Conservation (phyloP, 257 asterid genomes). For the Nyctanthes arbortristis region DNA sequence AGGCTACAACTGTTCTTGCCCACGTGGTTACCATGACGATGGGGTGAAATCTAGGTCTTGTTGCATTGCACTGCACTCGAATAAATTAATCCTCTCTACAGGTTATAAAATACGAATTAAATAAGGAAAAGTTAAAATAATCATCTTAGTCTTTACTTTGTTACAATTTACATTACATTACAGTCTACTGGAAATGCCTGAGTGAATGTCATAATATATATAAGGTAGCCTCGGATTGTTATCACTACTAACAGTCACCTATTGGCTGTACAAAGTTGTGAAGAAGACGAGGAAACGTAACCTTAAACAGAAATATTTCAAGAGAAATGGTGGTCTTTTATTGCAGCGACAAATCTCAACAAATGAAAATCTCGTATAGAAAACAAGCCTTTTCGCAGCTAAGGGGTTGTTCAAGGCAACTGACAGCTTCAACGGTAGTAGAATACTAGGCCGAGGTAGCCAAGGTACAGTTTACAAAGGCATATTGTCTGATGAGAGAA, state of each 20-base stretch:
- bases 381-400: constrained; percentile 29
- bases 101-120: no score
- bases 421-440: constrained; percentile 31
- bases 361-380: constrained; percentile 15
- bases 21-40: constrained; percentile 18
- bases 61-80: constrained; percentile 18
- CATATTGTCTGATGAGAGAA: constrained; percentile 35
- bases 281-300: constrained; percentile 28
- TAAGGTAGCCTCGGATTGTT: constrained; percentile 27
- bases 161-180: no score
- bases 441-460: constrained; percentile 46
- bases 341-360: constrained; percentile 28
- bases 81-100: not conserved
- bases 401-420: constrained; percentile 44
- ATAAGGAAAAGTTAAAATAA: no score
- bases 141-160: no score
- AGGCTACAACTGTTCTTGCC: constrained; percentile 33
- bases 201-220: no score
- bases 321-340: constrained; percentile 39
- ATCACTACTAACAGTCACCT: not conserved
- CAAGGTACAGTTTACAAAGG: constrained; percentile 48
- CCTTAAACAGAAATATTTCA: constrained; percentile 18
- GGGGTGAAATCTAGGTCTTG: constrained; percentile 29
- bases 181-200: no score
- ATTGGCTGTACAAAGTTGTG: constrained; percentile 26